Base-by-base conservation (phyloP, 768 basidiomycete genomes). In the Tulasnella sp. region DNA sequence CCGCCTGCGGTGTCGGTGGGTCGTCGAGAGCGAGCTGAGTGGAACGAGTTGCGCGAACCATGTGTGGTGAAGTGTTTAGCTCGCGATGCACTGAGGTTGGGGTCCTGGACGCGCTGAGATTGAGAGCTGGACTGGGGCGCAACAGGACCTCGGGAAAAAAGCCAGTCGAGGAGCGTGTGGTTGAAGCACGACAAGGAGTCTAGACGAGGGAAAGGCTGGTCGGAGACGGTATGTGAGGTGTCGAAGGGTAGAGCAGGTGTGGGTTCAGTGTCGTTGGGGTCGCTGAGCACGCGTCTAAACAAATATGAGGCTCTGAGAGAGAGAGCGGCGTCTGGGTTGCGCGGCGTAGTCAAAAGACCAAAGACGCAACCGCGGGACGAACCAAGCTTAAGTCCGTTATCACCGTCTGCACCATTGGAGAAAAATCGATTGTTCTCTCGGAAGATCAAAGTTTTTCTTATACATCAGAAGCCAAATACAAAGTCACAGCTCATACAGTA, bases 31-130 rank as follows among this genome's bases (percentile, higher is more conserved):
- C 71, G 35, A 66, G 62, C 42, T 72, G 71, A 41, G 71, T 64
- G 34, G 71, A 62, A 35, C 71, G 71, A 36, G 71, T 72, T 44
- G 71, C 71, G 71, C 71, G 71, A 64, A 72, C 71, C 71, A 72
- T 72, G 62, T 37, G 41, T 65, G 62, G 36, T 36, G 64, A 65
- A 65, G 34, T 65, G 35, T 65, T 65, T 40, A 65, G 39, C 35
- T 65, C 64, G 64, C 64, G 64, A 19, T 40, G 64, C 64, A 65
- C 64, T 7, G 64, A 59, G 52, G 52, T 59, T 59, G 52, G 52
- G 52, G 52, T 59, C 52, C 52, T 59, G n/a, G 52, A 59, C 52
- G 52, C 52, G 52, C 52, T 59, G 52, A 59, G 52, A 59, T 59
- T 59, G 52, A 59, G 52, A 59, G 52, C 52, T 59, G 52, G 52